Evolutionary conservation across 495 filamentous ascomycete species (phyloP), one percentile per base, ranked within the genome.

Genomic region (Neurospora sublineolata): DNA sequence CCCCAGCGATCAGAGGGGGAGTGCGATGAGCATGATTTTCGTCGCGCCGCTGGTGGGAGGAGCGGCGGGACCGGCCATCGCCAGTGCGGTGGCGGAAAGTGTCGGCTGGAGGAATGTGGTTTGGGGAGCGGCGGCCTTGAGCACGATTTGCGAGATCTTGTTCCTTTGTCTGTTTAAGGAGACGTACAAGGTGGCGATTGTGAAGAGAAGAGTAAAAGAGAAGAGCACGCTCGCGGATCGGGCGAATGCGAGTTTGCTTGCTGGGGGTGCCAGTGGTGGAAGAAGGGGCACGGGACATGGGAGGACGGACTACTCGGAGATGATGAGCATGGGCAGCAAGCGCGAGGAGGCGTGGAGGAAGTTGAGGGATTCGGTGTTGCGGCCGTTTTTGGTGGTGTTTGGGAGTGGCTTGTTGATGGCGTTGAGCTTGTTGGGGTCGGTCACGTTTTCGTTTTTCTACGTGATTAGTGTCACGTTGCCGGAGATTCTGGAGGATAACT

Each of bases 11-110:
- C 74, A 83, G 58, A 77, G 87, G 9, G 87, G 86, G n/a, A 81
- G 81, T 0, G 84, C 85, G 0, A 83, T 89, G 80, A 83, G 80
- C 44, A 42, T 84, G 33, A 76, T 87, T 30, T 85, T 82, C 40
- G 76, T 87, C 1, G 84, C 85, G 18, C 85, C 85, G 12, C 73
- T 87, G 14, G 69, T 83, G 7, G 83, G 83, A 10, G 83, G 83
- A 2, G 87, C 88, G 11, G 71, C 89, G 18, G 89, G 89, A 0
- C 84, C 91, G 6, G 86, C 88, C 11, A 83, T 91, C 18, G 86
- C 87, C 12, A 87, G 87, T 16, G 82, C 85, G 5, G 82, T 91
- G 14, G 86, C 91, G 40, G 83, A 91, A 74, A 86, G 74, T 0
- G 74, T 83, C 16, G 89, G 85, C 41, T 92, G 85, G 89, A 84